Evolutionary conservation across 805 yeast genomes (phyloP).

Genomic region (Isabelozyma pseudorhagii): DNA sequence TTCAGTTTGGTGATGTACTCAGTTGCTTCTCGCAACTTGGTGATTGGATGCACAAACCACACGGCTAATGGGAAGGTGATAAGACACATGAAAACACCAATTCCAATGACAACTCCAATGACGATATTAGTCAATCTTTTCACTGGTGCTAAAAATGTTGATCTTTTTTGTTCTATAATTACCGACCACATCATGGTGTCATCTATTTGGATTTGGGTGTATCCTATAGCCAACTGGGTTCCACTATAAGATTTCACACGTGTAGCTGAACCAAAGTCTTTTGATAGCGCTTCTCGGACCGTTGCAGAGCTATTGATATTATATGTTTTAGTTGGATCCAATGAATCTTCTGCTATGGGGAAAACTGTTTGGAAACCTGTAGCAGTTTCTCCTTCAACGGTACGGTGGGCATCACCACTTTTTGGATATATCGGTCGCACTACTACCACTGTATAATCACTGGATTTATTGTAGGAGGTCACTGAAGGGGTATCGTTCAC

Average conservation of each 20-base stretch:
- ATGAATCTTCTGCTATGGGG: slow-evolving; percentile 13
- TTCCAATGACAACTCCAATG: slow-evolving; percentile 73
- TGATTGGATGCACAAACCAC: slow-evolving; percentile 80
- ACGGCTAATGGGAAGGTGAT: slow-evolving; percentile 83
- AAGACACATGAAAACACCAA: slow-evolving; percentile 69
- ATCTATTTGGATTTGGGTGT: slow-evolving; percentile 24
- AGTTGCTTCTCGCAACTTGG: slow-evolving; percentile 76
- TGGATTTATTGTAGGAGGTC: not conserved
- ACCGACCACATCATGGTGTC: slow-evolving; percentile 62
- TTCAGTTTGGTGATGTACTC: slow-evolving; percentile 58
- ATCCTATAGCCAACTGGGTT: slow-evolving; percentile 32
- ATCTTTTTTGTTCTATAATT: slow-evolving; percentile 59
- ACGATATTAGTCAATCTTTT: slow-evolving; percentile 62
- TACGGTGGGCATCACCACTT: slow-evolving; percentile 26
- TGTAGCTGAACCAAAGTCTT: slow-evolving; percentile 25
- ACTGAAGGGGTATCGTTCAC: slow-evolving; percentile 17
- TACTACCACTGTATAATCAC: slow-evolving; percentile 30
- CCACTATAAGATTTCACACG: slow-evolving; percentile 19
- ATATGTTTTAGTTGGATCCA: slow-evolving; percentile 20
- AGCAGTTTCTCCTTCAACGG: slow-evolving; percentile 35
- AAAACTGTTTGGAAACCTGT: slow-evolving; percentile 44
- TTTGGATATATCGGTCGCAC: slow-evolving; percentile 29
- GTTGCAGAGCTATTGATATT: slow-evolving; percentile 24
- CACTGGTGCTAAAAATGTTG: slow-evolving; percentile 61
- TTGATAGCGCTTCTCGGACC: slow-evolving; percentile 24